Evolutionary conservation across 2,329 filamentous ascomycete species (phyloP), one percentile per base, ranked within the genome.

Genomic region (Cercospora sesami): DNA sequence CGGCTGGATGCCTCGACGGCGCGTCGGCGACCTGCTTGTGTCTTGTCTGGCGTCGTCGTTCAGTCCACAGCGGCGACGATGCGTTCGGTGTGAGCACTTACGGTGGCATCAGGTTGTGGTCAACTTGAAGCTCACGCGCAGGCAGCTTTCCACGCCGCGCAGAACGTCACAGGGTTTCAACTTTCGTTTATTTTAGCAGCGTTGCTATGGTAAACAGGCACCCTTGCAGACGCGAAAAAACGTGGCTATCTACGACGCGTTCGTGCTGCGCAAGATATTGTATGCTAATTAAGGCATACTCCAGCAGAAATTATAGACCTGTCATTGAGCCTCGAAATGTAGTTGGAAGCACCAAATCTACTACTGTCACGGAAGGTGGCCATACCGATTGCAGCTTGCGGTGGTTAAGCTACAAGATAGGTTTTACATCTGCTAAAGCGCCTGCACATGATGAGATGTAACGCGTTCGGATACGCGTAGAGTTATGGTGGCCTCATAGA

Each of bases 1-100:
- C 12, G 73, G 71, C 18, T 66, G 68, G 61, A 73, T 69, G 23
- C 30, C 63, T 12, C 36, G 28, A 42, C 59, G 63, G 14, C 67
- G 67, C 42, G 63, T 60, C 30, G 63, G 67, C 33, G 63, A 57
- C 18, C 63, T 51, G 9, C 18, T 26, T 10, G 10, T 14, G 36
- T 42, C 33, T 48, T 61, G 59, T 26, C 59, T 61, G 33, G 10
- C 23, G 18, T 12, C 16, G n/a, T 58, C 12, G 10, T n/a, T 61
- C 36, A 61, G 59, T 21, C 12, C 18, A 26, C 9, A 14, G 53
- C 21, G 53, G 26, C 23, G 53, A 58, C 16, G 21, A 23, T 51
- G 45, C 45, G 45, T 12, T 30, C 30, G 23, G 53, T 18, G 16
- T 39, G 36, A 12, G 53, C 53, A 58, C 53, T 58, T 33, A 58